These are phyloP conservation scores for Delphinella strobiligena DNA, from an alignment of 2,329 filamentous ascomycete species.

Conservation along the genomic window DNA sequence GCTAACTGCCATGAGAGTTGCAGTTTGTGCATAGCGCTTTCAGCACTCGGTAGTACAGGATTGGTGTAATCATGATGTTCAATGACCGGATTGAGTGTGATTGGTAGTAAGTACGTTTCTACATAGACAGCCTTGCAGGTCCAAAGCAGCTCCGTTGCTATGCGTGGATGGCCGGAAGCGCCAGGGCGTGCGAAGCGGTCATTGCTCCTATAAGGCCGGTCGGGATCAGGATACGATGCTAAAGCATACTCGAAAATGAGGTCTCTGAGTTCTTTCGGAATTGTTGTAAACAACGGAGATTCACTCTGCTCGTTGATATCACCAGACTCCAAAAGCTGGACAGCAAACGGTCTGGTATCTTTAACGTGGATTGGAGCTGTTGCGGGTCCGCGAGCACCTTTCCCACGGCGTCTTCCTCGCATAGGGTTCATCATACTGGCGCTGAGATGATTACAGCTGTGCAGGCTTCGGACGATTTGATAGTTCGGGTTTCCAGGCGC, in stretches of 20 bases:
- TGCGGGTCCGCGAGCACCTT: not conserved
- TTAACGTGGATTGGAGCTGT: not conserved
- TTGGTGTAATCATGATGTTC: not conserved
- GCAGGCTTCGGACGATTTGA: no score
- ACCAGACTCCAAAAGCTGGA: not conserved
- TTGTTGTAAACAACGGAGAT: slow-evolving; percentile 1
- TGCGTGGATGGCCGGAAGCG: not conserved
- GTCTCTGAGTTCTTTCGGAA: slow-evolving; percentile 2
- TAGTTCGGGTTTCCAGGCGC: no score
- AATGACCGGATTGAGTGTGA: slow-evolving; percentile 1
- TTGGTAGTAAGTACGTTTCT: slow-evolving; percentile 3
- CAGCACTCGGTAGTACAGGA: not conserved
- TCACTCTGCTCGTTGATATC: not conserved
- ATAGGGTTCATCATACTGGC: not conserved
- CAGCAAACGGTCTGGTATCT: not conserved
- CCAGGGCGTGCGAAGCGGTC: slow-evolving; percentile 1
- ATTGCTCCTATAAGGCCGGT: not conserved
- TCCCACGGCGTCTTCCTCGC: not conserved
- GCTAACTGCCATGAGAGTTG: not conserved
- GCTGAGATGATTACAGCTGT: no score
- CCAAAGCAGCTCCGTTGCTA: slow-evolving; percentile 3
- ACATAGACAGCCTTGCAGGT: slow-evolving; percentile 4
- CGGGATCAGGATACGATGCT: slow-evolving; percentile 1
- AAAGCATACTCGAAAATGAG: slow-evolving; percentile 1
- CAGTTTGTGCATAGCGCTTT: not conserved